phyloP scores from a whole-genome alignment of 2,329 filamentous ascomycete species.

The Colletotrichum echinochloae region DNA sequence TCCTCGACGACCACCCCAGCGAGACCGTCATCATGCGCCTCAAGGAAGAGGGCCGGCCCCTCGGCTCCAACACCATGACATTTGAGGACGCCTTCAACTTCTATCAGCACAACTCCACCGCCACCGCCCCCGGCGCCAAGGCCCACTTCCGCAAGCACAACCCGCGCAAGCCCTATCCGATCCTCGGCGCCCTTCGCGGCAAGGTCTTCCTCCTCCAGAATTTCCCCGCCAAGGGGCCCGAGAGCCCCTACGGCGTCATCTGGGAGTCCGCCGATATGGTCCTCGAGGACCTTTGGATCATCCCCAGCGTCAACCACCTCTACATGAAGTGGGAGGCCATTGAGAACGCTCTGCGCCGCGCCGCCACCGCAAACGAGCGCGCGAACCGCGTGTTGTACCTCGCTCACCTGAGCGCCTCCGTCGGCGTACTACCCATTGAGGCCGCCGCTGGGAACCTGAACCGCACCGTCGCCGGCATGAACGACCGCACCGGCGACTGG shows the following conservation, averaged over 20 bases:
- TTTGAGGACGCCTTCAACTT: constrained; percentile 60
- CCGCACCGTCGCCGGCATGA: constrained; percentile 58
- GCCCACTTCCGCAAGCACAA: constrained; percentile 54
- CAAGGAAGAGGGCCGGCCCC: constrained; percentile 59
- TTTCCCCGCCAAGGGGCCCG: constrained; percentile 49
- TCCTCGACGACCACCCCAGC: constrained; percentile 58
- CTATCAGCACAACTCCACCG: constrained; percentile 51
- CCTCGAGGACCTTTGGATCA: constrained; percentile 62
- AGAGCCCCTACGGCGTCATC: constrained; percentile 54
- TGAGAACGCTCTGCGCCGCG: constrained; percentile 53
- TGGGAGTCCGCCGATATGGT: constrained; percentile 60
- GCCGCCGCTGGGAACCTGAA: constrained; percentile 61
- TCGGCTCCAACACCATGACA: constrained; percentile 52
- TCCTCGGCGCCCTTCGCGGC: constrained; percentile 58
- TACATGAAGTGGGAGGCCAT: constrained; percentile 62
- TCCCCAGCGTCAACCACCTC: constrained; percentile 56
- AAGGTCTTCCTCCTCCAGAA: constrained; percentile 62
- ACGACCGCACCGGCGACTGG: constrained; percentile 61
- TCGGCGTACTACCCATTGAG: constrained; percentile 62
- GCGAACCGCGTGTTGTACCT: constrained; percentile 57
- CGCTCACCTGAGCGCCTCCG: constrained; percentile 60
- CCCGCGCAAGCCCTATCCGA: constrained; percentile 52
- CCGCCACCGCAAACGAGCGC: constrained; percentile 47
- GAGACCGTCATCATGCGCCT: constrained; percentile 64
- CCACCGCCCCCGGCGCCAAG: constrained; percentile 51